Evolutionary conservation across 805 yeast genomes (phyloP), one percentile per base, ranked within the genome.

Genomic region (Kazachstania kunashirensis): DNA sequence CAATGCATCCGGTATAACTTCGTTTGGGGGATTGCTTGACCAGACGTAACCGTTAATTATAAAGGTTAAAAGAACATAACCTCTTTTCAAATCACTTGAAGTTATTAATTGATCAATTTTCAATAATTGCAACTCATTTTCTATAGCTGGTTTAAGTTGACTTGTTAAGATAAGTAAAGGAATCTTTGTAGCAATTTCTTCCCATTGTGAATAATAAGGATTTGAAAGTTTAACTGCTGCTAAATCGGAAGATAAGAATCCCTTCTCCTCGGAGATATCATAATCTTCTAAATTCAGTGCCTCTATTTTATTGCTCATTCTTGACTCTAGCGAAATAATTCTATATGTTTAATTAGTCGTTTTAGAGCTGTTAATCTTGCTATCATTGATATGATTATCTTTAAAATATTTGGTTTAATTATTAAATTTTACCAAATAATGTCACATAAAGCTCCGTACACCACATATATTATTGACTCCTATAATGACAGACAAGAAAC

Each of bases 1-100:
- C 16, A 88, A 50, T 42, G 73, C 75, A 33, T 54, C 61, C 0
- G 96, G 96, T 12, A 89, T 57, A 29, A 59, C 64, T 42, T 80
- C 78, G 10, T 62, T 57, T 13, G 94, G 81, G 4, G 58, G 59
- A 38, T 74, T 75, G 15, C 73, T 74, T 2, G 84, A 80, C 97
- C 97, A 88, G 17, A 88, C 77, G 53, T 88, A 88, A 1, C 92
- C 94, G 57, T 88, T 95, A 2, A 85, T 71, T 31, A 89, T 57
- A 50, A 86, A 88, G 10, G 89, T 79, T 20, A 88, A 65, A 2
- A 85, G 63, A 13, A 82, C 76, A 58, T 83, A 83, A 0, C 96
- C 96, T 48, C 96, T 69, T 54, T 94, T 71, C 53, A 69, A 67
- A 46, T 84, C 79, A 9, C 65, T 64, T 28, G 62, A 69, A 5